phyloP scores from a whole-genome alignment of 2,329 filamentous ascomycete species.

The Fusarium sp. region DNA sequence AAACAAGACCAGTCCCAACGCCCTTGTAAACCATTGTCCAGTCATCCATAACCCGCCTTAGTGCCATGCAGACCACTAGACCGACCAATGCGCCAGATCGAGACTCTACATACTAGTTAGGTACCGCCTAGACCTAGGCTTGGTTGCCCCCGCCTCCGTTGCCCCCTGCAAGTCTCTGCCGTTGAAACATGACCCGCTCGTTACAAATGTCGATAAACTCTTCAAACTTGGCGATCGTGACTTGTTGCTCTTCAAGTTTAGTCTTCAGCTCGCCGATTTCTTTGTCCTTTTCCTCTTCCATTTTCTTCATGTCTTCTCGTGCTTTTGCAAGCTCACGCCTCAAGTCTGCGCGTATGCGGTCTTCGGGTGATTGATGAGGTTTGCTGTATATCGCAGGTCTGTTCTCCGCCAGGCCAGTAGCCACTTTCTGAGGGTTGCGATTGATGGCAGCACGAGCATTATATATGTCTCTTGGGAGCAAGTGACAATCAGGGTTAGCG shows the following conservation, averaged over 20 bases:
- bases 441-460: constrained; percentile 76
- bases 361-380: constrained; percentile 71
- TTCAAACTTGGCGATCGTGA: constrained; percentile 72
- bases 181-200: constrained; percentile 72
- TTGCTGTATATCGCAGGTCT: constrained; percentile 76
- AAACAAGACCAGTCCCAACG: constrained; percentile 33
- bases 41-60: constrained; percentile 17
- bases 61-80: constrained; percentile 30
- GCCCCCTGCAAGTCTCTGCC: constrained; percentile 62
- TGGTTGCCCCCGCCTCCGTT: constrained; percentile 45
- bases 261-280: constrained; percentile 70
- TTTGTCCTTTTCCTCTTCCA: constrained; percentile 68
- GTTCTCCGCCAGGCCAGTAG: constrained; percentile 69
- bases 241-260: constrained; percentile 72
- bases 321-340: constrained; percentile 70
- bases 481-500: constrained; percentile 72
- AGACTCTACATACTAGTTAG: constrained; percentile 22
- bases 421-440: constrained; percentile 72
- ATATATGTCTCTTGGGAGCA: constrained; percentile 75
- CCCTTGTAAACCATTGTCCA: constrained; percentile 33
- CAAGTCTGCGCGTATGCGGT: constrained; percentile 72
- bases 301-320: constrained; percentile 66
- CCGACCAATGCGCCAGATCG: constrained; percentile 31
- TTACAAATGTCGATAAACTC: constrained; percentile 80
- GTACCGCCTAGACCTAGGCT: constrained; percentile 30